Evolutionary conservation across 2,329 filamentous ascomycete species (phyloP).

Genomic region (Colletotrichum sidae): DNA sequence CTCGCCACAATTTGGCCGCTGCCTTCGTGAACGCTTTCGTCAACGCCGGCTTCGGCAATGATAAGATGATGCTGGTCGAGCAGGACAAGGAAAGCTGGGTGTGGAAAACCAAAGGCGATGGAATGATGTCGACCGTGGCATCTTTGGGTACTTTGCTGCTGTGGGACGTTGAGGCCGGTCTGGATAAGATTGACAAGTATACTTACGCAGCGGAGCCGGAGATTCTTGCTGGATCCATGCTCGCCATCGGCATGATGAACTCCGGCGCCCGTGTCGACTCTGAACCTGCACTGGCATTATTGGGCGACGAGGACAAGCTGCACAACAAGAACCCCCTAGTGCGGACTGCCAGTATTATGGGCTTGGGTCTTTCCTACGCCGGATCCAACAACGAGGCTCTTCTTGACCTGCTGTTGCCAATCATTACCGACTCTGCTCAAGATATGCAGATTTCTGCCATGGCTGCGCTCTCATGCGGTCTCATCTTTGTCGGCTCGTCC

Average conservation of each 20-base stretch:
- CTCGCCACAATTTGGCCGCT: constrained; percentile 93
- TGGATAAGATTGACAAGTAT: constrained; percentile 95
- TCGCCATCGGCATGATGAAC: constrained; percentile 96
- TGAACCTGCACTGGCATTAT: constrained; percentile 88
- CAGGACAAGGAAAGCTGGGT: constrained; percentile 94
- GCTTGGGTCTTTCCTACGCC: constrained; percentile 92
- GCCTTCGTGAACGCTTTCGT: constrained; percentile 98
- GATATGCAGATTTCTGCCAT: constrained; percentile 98
- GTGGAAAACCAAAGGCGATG: constrained; percentile 99
- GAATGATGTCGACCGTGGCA: constrained; percentile 96
- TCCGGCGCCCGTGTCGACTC: constrained; percentile 90
- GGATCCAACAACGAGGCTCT: constrained; percentile 93
- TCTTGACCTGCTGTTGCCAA: constrained; percentile 85
- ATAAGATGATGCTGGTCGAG: constrained; percentile 97
- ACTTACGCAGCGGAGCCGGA: constrained; percentile 85
- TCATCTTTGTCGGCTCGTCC: constrained; percentile 93
- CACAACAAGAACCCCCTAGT: constrained; percentile 82
- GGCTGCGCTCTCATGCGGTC: constrained; percentile 89
- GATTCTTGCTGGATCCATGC: constrained; percentile 90
- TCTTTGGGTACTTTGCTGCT: constrained; percentile 91
- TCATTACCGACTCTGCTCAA: constrained; percentile 84
- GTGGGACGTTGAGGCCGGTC: constrained; percentile 92
- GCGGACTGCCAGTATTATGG: constrained; percentile 91
- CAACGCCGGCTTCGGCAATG: constrained; percentile 93
- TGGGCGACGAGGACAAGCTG: constrained; percentile 84